Evolutionary conservation across 805 yeast species (phyloP).

Genomic region (Hanseniaspora guilliermondii): DNA sequence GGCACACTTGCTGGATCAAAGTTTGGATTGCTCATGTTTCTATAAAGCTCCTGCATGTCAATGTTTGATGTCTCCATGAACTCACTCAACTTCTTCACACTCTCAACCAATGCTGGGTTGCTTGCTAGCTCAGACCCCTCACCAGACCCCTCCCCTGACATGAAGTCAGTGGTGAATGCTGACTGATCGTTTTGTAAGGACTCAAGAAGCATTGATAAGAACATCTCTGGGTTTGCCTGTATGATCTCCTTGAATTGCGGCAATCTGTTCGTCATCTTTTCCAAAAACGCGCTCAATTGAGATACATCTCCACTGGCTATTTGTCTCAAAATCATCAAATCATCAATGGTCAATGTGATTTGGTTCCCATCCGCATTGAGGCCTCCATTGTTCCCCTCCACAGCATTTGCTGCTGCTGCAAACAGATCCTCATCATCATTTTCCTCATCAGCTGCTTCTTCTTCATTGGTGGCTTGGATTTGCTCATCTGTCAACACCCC

Average conservation of each 20-base stretch:
- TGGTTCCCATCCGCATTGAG: slow-evolving; percentile 23
- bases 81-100: neutral
- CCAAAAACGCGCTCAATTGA: slow-evolving; percentile 69
- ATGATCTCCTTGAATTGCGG: slow-evolving; percentile 77
- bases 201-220: slow-evolving; percentile 58
- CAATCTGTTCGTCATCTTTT: slow-evolving; percentile 64
- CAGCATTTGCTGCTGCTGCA: slow-evolving; percentile 28
- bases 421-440: slow-evolving; percentile 31
- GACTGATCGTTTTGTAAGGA: slow-evolving; percentile 43
- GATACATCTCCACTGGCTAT: slow-evolving; percentile 79
- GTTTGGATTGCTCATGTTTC: neutral
- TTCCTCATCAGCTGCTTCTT: slow-evolving; percentile 21
- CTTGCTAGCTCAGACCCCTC: neutral
- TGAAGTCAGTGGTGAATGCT: slow-evolving; percentile 28
- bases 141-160: neutral
- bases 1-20: slow-evolving; percentile 11
- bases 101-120: neutral
- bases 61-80: neutral
- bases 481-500: slow-evolving; percentile 41
- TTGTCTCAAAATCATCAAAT: slow-evolving; percentile 52
- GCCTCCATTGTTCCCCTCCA: slow-evolving; percentile 18
- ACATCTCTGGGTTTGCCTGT: slow-evolving; percentile 80
- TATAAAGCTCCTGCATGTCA: neutral
- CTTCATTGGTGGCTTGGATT: slow-evolving; percentile 15
- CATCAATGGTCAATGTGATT: slow-evolving; percentile 35